Conservation (phyloP, 2,329 filamentous ascomycete species). For the Apiospora arundinis region DNA sequence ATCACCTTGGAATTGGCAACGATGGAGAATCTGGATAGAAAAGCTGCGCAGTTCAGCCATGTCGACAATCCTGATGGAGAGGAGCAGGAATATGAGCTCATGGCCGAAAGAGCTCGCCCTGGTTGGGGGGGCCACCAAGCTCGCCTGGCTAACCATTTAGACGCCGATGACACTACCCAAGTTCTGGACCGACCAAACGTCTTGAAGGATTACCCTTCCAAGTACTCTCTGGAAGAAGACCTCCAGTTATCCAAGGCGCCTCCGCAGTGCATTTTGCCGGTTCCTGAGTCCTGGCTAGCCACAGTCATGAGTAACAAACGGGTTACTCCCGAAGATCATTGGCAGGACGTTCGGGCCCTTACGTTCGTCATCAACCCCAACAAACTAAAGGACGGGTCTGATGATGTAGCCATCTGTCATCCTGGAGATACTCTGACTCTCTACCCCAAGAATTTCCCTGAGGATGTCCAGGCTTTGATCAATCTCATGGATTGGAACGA, state of each 20-base stretch:
- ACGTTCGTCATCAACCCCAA: conserved; percentile 56
- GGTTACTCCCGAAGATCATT: conserved; percentile 78
- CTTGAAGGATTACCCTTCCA: conserved; percentile 42
- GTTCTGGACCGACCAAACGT: conserved; percentile 45
- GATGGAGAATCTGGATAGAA: conserved; percentile 31
- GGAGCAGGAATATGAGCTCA: conserved; percentile 31
- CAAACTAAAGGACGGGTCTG: conserved; percentile 26
- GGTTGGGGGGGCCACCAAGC: conserved; percentile 29
- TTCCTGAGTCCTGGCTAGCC: conserved; percentile 63
- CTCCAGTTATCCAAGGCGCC: conserved; percentile 31
- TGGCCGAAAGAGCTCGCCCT: conserved; percentile 29
- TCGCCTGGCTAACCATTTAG: conserved; percentile 33
- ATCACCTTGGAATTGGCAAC: conserved; percentile 60
- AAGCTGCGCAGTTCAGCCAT: conserved; percentile 39
- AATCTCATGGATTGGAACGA: conserved; percentile 78
- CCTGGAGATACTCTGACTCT: conserved; percentile 85
- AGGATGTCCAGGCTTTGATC: conserved; percentile 81
- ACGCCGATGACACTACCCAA: conserved; percentile 23
- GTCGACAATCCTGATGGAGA: conserved; percentile 31
- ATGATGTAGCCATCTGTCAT: conserved; percentile 49
- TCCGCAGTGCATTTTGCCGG: conserved; percentile 53
- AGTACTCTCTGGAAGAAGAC: conserved; percentile 39
- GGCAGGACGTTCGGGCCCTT: conserved; percentile 93
- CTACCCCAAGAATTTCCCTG: conserved; percentile 84
- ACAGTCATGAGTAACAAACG: conserved; percentile 70